These are phyloP conservation scores for Cotoneaster glaucophyllus DNA, from an alignment of 306 rosid genomes.

Conservation along the genomic window DNA sequence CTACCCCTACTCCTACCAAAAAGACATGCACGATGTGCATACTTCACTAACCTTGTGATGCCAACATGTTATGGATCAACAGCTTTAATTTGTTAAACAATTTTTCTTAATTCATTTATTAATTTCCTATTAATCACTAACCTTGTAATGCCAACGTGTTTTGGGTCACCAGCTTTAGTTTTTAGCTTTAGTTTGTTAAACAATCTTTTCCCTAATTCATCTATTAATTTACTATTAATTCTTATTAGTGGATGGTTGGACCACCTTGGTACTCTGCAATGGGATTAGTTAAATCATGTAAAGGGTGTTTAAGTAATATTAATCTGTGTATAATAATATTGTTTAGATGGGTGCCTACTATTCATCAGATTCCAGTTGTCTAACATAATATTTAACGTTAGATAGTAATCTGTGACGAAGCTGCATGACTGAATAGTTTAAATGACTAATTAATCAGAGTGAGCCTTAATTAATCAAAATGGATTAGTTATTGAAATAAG, in stretches of 20 bases:
- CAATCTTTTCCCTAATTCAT: too few species aligned
- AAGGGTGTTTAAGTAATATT: neutral
- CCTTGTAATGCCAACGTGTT: neutral
- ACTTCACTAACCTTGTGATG: constrained; percentile 28
- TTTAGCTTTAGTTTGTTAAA: too few species aligned
- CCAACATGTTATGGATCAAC: neutral
- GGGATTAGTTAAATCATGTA: constrained; percentile 8
- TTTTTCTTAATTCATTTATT: neutral
- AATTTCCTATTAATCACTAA: neutral
- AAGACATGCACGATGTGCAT: constrained; percentile 14
- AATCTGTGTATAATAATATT: neutral
- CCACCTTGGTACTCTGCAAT: neutral
- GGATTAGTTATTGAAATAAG: constrained; percentile 14
- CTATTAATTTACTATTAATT: neutral
- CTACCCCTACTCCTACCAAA: neutral
- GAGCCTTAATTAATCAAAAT: constrained; percentile 4
- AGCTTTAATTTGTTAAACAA: neutral
- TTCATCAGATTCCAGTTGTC: constrained; percentile 34
- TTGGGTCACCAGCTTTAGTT: too few species aligned
- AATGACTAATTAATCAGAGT: neutral
- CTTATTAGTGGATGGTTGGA: constrained; percentile 17
- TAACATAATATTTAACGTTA: neutral
- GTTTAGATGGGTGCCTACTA: constrained; percentile 9
- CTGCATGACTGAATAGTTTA: constrained; percentile 31
- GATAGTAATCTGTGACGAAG: constrained; percentile 11